phyloP scores from a whole-genome alignment of 768 basidiomycete genomes.

The Leucosporidium scottii region DNA sequence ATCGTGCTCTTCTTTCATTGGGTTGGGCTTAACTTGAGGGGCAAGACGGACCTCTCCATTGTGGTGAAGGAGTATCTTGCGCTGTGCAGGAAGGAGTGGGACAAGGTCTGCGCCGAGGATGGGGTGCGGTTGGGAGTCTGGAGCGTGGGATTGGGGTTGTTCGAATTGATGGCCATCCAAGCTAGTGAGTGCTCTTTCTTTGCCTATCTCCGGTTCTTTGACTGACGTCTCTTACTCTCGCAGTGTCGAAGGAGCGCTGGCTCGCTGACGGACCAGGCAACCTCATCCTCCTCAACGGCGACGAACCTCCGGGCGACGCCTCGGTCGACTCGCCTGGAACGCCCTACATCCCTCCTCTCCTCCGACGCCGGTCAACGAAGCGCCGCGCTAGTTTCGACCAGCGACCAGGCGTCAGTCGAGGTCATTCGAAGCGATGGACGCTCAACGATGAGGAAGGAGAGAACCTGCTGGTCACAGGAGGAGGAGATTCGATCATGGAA shows the following conservation, averaged over 20 bases:
- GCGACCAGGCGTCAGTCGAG: no score
- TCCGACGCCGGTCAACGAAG: background rate
- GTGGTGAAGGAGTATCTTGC: constrained; percentile 11
- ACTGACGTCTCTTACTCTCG: background rate
- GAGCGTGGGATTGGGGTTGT: constrained; percentile 1
- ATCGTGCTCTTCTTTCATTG: constrained; percentile 8
- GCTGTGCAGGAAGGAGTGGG: constrained; percentile 21
- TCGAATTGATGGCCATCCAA: constrained; percentile 16
- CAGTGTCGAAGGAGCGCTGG: constrained; percentile 14
- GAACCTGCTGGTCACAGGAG: constrained; percentile 12
- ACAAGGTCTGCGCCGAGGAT: constrained; percentile 12
- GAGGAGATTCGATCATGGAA: constrained; percentile 7
- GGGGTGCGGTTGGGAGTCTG: background rate
- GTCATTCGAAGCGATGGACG: background rate
- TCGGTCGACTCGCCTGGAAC: background rate
- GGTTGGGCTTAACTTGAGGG: constrained; percentile 19
- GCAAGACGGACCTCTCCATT: constrained; percentile 16
- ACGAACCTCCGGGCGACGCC: background rate
- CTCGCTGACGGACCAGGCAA: background rate
- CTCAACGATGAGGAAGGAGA: constrained; percentile 11
- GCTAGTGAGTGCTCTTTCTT: constrained; percentile 6
- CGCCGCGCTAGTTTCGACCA: no score
- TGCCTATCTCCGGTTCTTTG: no score
- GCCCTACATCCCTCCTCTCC: background rate
- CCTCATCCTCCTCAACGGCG: constrained; percentile 11